Percentiles rank a stretch among this genome's conserved stretches.
These are phyloP conservation scores for Dioscorea zingiberensis DNA, from an alignment of 106 monocot genomes.

Conservation along the genomic window DNA sequence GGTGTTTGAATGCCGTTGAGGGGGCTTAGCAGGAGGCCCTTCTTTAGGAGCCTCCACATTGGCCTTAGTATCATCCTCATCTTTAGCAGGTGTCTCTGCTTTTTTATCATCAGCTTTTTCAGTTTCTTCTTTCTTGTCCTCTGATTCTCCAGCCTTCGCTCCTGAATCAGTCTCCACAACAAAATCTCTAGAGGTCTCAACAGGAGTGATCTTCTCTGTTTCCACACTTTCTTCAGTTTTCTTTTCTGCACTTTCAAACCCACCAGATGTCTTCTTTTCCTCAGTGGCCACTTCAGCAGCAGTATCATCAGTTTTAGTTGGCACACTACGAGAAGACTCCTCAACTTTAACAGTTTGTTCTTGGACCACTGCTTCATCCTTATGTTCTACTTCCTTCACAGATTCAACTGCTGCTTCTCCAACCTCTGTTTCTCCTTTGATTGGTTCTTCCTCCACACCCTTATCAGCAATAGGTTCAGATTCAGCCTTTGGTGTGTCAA, in stretches of 20 bases:
- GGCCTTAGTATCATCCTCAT: conserved; percentile 1
- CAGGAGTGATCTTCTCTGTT: not conserved
- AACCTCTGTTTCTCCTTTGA: not conserved
- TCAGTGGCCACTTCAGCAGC: not conserved
- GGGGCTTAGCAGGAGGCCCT: conserved; percentile 16
- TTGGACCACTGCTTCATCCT: too few species aligned
- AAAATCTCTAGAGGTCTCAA: not conserved
- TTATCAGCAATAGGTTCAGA: too few species aligned
- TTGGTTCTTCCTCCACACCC: too few species aligned
- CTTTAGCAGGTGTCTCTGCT: conserved; percentile 5
- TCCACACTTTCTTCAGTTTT: conserved; percentile 1
- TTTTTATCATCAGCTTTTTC: conserved; percentile 8
- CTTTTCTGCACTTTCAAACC: not conserved
- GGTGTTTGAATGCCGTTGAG: conserved; percentile 29
- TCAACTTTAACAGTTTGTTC: conserved; percentile 2
- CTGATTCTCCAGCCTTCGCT: not conserved
- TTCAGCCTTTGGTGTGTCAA: too few species aligned
- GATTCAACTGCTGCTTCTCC: too few species aligned
- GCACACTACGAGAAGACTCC: not conserved
- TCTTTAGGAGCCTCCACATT: not conserved
- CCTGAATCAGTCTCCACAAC: not conserved
- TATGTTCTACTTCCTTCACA: too few species aligned
- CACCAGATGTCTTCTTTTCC: not conserved
- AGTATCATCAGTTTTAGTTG: not conserved
- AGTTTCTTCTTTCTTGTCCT: conserved; percentile 6